These are phyloP conservation scores for Pelargonium australe DNA, from an alignment of 441 rosid genomes.

Conservation along the genomic window DNA sequence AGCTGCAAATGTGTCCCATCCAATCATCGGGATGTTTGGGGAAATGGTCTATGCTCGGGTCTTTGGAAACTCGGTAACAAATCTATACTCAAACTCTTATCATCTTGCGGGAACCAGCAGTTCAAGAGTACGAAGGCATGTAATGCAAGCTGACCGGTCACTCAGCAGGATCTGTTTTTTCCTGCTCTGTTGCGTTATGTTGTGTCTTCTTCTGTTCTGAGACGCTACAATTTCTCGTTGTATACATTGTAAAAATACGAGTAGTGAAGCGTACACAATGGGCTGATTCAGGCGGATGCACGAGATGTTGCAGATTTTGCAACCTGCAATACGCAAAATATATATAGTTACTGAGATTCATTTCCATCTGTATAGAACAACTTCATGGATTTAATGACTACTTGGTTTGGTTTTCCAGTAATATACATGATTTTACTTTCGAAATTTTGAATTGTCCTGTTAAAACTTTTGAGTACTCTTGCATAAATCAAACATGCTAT, in stretches of 20 bases:
- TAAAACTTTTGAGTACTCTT: no score
- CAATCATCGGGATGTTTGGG: constrained; percentile 59
- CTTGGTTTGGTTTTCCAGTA: no score
- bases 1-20: constrained; percentile 33
- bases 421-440: no score
- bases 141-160: constrained; percentile 15
- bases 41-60: constrained; percentile 60
- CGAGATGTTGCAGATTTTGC: neutral
- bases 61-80: constrained; percentile 51
- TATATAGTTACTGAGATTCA: neutral
- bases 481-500: no score
- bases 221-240: neutral
- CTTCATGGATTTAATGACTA: neutral
- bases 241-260: neutral
- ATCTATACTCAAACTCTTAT: constrained; percentile 47
- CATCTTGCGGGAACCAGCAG: constrained; percentile 18
- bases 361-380: neutral
- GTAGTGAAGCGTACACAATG: neutral
- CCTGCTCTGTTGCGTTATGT: constrained; percentile 19
- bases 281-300: neutral
- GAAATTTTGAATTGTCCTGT: no score
- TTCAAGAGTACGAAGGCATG: constrained; percentile 21
- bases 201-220: constrained; percentile 21
- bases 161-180: constrained; percentile 20
- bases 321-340: neutral